phyloP scores from a whole-genome alignment of 2,329 filamentous ascomycete species.

The Ophiostoma sp. region DNA sequence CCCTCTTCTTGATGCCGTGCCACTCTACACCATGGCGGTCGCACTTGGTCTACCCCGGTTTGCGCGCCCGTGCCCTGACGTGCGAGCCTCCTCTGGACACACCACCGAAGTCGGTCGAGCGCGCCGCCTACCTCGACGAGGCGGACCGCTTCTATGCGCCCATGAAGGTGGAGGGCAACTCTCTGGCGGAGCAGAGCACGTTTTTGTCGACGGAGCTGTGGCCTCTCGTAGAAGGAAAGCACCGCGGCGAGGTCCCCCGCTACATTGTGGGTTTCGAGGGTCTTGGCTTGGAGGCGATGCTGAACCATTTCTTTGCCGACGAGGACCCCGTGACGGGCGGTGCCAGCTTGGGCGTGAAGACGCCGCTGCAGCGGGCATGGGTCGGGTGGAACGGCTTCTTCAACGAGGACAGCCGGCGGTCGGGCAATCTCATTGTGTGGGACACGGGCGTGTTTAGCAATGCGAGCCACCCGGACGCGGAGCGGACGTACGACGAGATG shows the following conservation, averaged over 20 bases:
- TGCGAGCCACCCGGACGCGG: slow-evolving; percentile 28
- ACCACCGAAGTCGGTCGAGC: slow-evolving; percentile 57
- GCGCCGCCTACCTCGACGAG: slow-evolving; percentile 77
- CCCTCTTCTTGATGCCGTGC: slow-evolving; percentile 90
- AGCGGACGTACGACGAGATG: slow-evolving; percentile 16
- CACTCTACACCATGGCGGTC: slow-evolving; percentile 95
- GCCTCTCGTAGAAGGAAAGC: slow-evolving; percentile 31
- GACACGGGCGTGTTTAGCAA: slow-evolving; percentile 45
- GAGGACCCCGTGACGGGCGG: slow-evolving; percentile 33
- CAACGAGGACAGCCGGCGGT: slow-evolving; percentile 60
- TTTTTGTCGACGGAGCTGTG: slow-evolving; percentile 62
- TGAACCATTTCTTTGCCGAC: slow-evolving; percentile 46
- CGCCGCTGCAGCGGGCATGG: slow-evolving; percentile 51
- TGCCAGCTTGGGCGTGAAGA: slow-evolving; percentile 44
- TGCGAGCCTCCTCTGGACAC: slow-evolving; percentile 84
- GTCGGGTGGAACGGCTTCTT: slow-evolving; percentile 61
- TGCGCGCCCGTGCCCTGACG: slow-evolving; percentile 79
- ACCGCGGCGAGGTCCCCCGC: slow-evolving; percentile 47
- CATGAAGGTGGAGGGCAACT: slow-evolving; percentile 31
- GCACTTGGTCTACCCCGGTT: slow-evolving; percentile 72
- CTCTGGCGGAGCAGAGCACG: not conserved
- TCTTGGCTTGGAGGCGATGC: slow-evolving; percentile 54
- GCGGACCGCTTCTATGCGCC: slow-evolving; percentile 87
- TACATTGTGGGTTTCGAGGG: slow-evolving; percentile 64
- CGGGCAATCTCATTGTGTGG: slow-evolving; percentile 62